Conservation (phyloP, 1,284 basidiomycete genomes). For the Wallemia mellicola region DNA sequence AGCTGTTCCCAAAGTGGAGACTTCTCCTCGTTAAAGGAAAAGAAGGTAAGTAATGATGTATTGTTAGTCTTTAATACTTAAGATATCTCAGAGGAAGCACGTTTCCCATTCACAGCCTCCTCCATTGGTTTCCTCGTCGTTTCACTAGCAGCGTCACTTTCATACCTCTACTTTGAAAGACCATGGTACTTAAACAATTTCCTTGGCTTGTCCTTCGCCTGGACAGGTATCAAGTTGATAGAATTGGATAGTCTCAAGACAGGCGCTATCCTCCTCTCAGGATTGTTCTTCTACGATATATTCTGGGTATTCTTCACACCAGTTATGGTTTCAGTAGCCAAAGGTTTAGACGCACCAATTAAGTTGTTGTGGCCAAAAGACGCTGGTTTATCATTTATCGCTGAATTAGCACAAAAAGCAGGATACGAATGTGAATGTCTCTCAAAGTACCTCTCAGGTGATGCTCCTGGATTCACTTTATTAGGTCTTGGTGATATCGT, state of each 20-base stretch:
- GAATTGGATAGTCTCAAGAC: conserved; percentile 75
- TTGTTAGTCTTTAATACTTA: conserved; percentile 2
- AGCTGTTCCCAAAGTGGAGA: not conserved
- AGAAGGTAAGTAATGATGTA: conserved; percentile 6
- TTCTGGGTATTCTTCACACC: conserved; percentile 55
- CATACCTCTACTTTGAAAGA: conserved; percentile 31
- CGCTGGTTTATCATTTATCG: not conserved
- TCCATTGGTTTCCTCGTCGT: conserved; percentile 34
- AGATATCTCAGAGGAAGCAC: conserved; percentile 13
- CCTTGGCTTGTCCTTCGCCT: conserved; percentile 53
- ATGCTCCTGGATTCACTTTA: conserved; percentile 43
- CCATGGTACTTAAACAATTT: conserved; percentile 49
- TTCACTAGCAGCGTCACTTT: conserved; percentile 30
- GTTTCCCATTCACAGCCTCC: conserved; percentile 15
- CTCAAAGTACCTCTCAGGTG: conserved; percentile 24
- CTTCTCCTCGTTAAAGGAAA: not conserved
- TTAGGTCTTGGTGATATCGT: conserved; percentile 53
- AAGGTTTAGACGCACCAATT: conserved; percentile 72
- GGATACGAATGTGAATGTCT: conserved; percentile 10
- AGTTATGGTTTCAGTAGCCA: conserved; percentile 71
- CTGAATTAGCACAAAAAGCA: not conserved
- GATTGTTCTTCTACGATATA: conserved; percentile 65
- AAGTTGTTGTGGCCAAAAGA: conserved; percentile 56
- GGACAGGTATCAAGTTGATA: conserved; percentile 49
- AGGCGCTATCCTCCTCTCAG: conserved; percentile 45